A percentile compares a stretch with the other conserved stretches of the same genome.
Evolutionary conservation across 441 rosid species (phyloP).

Genomic region (Oxalis stricta): DNA sequence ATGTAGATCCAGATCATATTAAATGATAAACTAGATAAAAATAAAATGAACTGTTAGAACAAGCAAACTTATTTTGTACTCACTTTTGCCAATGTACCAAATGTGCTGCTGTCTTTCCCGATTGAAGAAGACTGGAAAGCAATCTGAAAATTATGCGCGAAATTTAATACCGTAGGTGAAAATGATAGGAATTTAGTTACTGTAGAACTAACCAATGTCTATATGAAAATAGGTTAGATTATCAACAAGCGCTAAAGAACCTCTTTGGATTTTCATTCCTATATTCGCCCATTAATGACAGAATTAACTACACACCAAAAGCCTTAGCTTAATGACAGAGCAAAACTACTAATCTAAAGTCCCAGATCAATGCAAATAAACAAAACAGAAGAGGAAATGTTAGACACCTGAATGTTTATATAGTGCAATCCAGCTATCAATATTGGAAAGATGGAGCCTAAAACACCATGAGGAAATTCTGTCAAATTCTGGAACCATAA

Average conservation of each 20-base stretch:
- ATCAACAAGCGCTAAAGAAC: too few species aligned
- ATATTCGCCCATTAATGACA: too few species aligned
- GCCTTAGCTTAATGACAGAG: too few species aligned
- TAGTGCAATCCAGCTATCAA: conserved; percentile 65
- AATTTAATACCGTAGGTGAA: too few species aligned
- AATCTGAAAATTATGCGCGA: conserved; percentile 37
- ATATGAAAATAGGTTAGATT: too few species aligned
- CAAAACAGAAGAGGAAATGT: neutral
- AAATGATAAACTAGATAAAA: conserved; percentile 6
- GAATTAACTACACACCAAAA: too few species aligned
- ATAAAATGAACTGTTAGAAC: neutral
- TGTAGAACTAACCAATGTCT: too few species aligned
- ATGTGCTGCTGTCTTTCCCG: conserved; percentile 26
- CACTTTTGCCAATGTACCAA: conserved; percentile 51
- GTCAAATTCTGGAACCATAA: conserved; percentile 90
- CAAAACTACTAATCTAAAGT: too few species aligned
- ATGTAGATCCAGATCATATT: conserved; percentile 2
- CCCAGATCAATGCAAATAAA: too few species aligned
- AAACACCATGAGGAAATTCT: conserved; percentile 41
- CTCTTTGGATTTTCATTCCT: too few species aligned
- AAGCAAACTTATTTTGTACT: conserved; percentile 16
- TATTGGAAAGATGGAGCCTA: conserved; percentile 62
- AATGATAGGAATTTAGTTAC: too few species aligned
- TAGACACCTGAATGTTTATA: conserved; percentile 59
- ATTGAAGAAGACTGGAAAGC: conserved; percentile 34